A percentile compares a stretch with the other conserved stretches of the same genome.
Conservation (phyloP, 1,284 basidiomycete genomes). For the Marasmius fiardii region DNA sequence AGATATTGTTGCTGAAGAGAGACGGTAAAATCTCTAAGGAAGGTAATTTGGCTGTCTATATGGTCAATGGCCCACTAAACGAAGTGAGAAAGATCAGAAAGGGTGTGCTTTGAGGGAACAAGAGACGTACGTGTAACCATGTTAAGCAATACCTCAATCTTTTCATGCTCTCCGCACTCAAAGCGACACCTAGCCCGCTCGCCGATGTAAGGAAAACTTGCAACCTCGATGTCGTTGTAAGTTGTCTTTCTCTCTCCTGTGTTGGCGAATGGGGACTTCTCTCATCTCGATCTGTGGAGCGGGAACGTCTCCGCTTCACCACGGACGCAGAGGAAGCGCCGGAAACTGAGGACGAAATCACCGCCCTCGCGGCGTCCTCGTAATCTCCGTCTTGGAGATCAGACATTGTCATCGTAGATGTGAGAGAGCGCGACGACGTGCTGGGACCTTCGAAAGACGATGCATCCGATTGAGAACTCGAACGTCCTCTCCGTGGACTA, state of each 20-base stretch:
- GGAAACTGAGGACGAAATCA: background rate
- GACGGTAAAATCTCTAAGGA: conserved; percentile 79
- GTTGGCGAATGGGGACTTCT: background rate
- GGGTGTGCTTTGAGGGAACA: background rate
- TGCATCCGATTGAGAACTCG: background rate
- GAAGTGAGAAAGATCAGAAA: conserved; percentile 1
- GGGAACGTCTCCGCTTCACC: background rate
- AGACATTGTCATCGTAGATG: background rate
- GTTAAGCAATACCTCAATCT: conserved; percentile 83
- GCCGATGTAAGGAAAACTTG: conserved; percentile 83
- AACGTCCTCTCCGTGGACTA: background rate
- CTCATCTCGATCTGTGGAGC: conserved; percentile 1
- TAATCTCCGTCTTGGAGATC: background rate
- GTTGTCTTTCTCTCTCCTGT: background rate
- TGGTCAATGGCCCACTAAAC: conserved; percentile 80
- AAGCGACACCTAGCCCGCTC: conserved; percentile 84
- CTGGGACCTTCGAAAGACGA: conserved; percentile 2
- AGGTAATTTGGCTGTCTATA: conserved; percentile 84
- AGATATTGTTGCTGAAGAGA: conserved; percentile 49
- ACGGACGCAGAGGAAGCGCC: background rate
- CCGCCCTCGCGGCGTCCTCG: background rate
- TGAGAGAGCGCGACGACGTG: background rate
- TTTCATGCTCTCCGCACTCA: conserved; percentile 89
- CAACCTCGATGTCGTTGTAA: conserved; percentile 64
- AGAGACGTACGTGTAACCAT: conserved; percentile 73